Evolutionary conservation across 2,329 filamentous ascomycete genomes (phyloP).

Genomic region (Magnaporthiopsis poae): DNA sequence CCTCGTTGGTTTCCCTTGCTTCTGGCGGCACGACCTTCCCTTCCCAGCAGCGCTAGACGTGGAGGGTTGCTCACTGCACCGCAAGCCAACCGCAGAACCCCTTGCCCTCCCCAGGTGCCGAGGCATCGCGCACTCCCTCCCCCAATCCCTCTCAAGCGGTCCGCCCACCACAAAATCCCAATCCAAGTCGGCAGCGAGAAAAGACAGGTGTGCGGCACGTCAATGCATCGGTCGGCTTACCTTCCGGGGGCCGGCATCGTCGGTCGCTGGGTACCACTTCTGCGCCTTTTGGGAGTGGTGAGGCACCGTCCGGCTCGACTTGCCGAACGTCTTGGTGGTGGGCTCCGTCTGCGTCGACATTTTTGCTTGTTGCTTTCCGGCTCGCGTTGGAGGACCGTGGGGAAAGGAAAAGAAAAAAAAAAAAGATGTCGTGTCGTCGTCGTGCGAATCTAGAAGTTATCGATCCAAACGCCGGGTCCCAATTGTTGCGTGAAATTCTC

Average conservation of each 20-base stretch:
- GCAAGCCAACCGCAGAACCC: slow-evolving; percentile 1
- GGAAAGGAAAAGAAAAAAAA: slow-evolving; percentile 2
- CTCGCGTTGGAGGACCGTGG: slow-evolving; percentile 6
- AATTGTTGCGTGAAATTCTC: slow-evolving; percentile 8
- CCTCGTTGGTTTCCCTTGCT: background rate
- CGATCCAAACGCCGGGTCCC: background rate
- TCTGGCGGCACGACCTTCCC: background rate
- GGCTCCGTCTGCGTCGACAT: slow-evolving; percentile 65
- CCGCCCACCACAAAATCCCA: background rate
- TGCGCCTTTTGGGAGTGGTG: slow-evolving; percentile 81
- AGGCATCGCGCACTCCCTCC: background rate
- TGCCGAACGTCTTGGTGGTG: slow-evolving; percentile 92
- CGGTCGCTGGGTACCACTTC: slow-evolving; percentile 98
- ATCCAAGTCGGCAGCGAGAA: background rate
- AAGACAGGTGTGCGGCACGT: background rate
- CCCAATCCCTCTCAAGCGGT: background rate
- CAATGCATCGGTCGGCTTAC: slow-evolving; percentile 49
- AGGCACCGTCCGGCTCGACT: slow-evolving; percentile 86
- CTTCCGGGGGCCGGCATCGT: slow-evolving; percentile 82
- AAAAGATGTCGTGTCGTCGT: slow-evolving; percentile 9
- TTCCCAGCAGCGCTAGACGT: no score
- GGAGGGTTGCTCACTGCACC: background rate
- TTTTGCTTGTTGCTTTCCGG: slow-evolving; percentile 27
- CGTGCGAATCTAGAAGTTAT: slow-evolving; percentile 4
- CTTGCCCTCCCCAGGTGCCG: background rate